Conservation (phyloP, 2,329 filamentous ascomycete species). For the Tolypocladium nubicola region DNA sequence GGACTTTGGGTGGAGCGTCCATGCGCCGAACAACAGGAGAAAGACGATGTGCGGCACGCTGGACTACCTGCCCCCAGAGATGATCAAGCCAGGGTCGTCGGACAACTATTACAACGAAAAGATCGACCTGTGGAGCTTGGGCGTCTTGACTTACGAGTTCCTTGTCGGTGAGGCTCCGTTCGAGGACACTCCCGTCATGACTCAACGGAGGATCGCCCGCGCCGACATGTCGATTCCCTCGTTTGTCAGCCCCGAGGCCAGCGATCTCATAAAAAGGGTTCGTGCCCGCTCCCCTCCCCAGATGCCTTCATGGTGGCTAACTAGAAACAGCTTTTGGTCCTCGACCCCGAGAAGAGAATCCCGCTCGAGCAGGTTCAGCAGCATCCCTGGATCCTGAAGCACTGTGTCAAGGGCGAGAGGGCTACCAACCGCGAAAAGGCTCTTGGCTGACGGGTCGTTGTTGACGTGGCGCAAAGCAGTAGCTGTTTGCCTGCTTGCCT, state of each 20-base stretch:
- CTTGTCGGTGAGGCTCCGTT: conserved; percentile 93
- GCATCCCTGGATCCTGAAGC: conserved; percentile 96
- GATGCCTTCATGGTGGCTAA: conserved; percentile 9
- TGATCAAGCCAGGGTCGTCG: conserved; percentile 72
- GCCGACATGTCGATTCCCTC: conserved; percentile 88
- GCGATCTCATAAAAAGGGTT: conserved; percentile 85
- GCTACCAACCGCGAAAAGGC: conserved; percentile 38
- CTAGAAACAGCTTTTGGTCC: conserved; percentile 60
- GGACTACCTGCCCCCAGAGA: conserved; percentile 96
- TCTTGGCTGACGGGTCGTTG: conserved; percentile 1
- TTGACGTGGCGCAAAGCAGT: background rate
- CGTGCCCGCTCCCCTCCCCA: conserved; percentile 15
- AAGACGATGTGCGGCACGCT: conserved; percentile 96
- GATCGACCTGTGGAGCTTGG: conserved; percentile 92
- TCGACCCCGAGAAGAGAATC: conserved; percentile 90
- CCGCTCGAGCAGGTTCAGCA: conserved; percentile 77
- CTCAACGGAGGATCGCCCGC: conserved; percentile 75
- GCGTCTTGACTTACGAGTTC: conserved; percentile 93
- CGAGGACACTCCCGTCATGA: conserved; percentile 92
- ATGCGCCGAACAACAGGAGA: conserved; percentile 87
- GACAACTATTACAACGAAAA: conserved; percentile 93
- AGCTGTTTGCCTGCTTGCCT: background rate
- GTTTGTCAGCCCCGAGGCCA: conserved; percentile 84
- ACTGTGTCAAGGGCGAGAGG: conserved; percentile 62
- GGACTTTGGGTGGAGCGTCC: conserved; percentile 97